Percentiles rank a stretch among this genome's conserved stretches.
Evolutionary conservation across 2,329 filamentous ascomycete genomes (phyloP).

Genomic region (Talaromyces islandicus): DNA sequence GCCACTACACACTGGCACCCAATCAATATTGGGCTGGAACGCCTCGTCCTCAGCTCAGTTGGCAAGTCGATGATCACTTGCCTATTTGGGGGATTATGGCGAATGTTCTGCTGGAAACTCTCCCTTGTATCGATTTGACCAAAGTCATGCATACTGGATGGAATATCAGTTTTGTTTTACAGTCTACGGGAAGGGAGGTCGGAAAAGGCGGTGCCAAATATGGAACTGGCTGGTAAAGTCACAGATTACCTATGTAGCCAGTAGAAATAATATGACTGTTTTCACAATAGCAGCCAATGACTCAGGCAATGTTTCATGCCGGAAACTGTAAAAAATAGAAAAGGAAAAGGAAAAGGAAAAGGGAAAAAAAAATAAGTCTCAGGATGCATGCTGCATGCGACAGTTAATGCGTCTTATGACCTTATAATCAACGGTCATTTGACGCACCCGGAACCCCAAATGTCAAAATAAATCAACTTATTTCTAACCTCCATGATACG

Average conservation of each 20-base stretch:
- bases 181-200: neutral
- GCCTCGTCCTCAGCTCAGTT: neutral
- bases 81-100: neutral
- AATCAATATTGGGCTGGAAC: neutral
- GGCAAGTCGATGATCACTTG: neutral
- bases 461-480: neutral
- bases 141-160: neutral
- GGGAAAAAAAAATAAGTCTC: too few species aligned
- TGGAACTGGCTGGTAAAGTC: neutral
- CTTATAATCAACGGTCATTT: neutral
- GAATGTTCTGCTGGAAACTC: neutral
- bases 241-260: neutral
- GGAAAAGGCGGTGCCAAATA: neutral
- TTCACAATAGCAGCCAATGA: neutral
- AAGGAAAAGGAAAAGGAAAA: too few species aligned
- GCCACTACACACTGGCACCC: too few species aligned
- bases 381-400: too few species aligned
- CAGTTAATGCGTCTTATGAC: too few species aligned
- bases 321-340: too few species aligned
- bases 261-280: neutral
- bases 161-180: neutral
- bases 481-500: neutral
- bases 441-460: neutral
- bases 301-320: neutral
- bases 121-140: neutral